These are phyloP conservation scores for Pulicaria dysenterica DNA, from an alignment of 129 eudicot genomes.

Conservation along the genomic window DNA sequence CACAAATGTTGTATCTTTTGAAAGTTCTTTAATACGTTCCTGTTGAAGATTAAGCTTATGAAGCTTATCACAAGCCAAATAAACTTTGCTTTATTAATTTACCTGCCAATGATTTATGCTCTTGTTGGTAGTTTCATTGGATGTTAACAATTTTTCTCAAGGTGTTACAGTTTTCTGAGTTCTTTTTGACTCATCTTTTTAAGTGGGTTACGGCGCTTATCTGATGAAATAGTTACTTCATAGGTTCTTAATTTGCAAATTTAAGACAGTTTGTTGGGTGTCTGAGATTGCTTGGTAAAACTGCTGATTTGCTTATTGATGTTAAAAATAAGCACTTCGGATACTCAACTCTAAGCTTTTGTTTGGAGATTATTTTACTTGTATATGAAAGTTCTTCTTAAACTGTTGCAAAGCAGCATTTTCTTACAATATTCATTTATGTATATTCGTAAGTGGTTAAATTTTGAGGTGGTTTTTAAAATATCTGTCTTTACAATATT, in stretches of 20 bases:
- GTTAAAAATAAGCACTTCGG: too few relatives aligned
- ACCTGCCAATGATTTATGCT: background rate
- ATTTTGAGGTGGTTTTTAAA: background rate
- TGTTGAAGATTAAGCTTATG: background rate
- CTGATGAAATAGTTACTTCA: background rate
- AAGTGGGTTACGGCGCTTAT: background rate
- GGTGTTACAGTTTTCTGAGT: background rate
- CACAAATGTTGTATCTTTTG: too few relatives aligned
- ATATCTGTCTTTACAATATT: constrained; percentile 9
- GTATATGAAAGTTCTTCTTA: too few relatives aligned
- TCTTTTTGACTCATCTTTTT: background rate
- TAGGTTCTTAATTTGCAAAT: too few relatives aligned
- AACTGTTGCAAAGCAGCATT: background rate
- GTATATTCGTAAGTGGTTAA: background rate
- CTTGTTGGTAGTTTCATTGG: background rate
- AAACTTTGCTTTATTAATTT: background rate
- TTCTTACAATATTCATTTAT: background rate
- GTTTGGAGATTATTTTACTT: too few relatives aligned
- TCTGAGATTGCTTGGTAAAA: too few relatives aligned
- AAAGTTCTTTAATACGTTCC: background rate
- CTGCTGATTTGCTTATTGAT: too few relatives aligned
- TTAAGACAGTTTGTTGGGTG: too few relatives aligned
- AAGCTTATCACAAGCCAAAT: background rate
- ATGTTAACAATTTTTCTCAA: background rate
- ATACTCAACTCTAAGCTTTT: too few relatives aligned